These are phyloP conservation scores for Alternaria sp. DNA, from an alignment of 2,329 filamentous ascomycete genomes.

Conservation along the genomic window DNA sequence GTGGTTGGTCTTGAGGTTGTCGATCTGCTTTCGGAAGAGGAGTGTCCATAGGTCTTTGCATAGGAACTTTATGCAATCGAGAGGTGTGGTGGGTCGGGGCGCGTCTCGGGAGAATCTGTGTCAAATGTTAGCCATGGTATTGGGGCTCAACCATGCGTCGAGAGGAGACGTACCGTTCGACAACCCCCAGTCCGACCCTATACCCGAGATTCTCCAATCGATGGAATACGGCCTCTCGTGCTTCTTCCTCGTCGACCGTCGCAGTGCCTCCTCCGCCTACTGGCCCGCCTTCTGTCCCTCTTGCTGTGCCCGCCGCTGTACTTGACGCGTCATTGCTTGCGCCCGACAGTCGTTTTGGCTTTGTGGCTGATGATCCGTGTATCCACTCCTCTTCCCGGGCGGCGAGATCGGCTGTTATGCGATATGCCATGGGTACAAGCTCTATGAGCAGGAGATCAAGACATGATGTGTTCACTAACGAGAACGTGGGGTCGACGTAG, in stretches of 20 bases:
- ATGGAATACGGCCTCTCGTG: slow-evolving; percentile 83
- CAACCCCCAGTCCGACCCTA: slow-evolving; percentile 87
- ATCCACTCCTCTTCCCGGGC: slow-evolving; percentile 54
- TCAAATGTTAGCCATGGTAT: background rate
- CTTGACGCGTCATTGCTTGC: slow-evolving; percentile 34
- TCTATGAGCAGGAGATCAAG: slow-evolving; percentile 96
- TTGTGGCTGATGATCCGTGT: slow-evolving; percentile 11
- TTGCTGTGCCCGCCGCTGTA: slow-evolving; percentile 30
- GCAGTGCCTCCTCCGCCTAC: slow-evolving; percentile 26
- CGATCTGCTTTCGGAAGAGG: slow-evolving; percentile 94
- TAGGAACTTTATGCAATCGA: slow-evolving; percentile 97
- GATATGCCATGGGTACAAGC: slow-evolving; percentile 90
- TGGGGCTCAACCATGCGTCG: background rate
- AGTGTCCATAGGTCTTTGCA: slow-evolving; percentile 98
- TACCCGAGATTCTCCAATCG: slow-evolving; percentile 86
- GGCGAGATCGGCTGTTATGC: slow-evolving; percentile 77
- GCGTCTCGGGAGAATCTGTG: slow-evolving; percentile 78
- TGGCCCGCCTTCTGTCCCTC: slow-evolving; percentile 15
- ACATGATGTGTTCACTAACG: slow-evolving; percentile 81
- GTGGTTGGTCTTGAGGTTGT: slow-evolving; percentile 98
- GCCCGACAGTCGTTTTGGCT: slow-evolving; percentile 24
- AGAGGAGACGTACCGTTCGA: slow-evolving; percentile 72
- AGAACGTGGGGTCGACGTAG: slow-evolving; percentile 73
- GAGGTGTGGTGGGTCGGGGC: slow-evolving; percentile 86
- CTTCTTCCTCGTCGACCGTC: slow-evolving; percentile 75